Evolutionary conservation across 108 stramenopile genomes (phyloP).

Genomic region (Hondaea fermentalgiana): DNA sequence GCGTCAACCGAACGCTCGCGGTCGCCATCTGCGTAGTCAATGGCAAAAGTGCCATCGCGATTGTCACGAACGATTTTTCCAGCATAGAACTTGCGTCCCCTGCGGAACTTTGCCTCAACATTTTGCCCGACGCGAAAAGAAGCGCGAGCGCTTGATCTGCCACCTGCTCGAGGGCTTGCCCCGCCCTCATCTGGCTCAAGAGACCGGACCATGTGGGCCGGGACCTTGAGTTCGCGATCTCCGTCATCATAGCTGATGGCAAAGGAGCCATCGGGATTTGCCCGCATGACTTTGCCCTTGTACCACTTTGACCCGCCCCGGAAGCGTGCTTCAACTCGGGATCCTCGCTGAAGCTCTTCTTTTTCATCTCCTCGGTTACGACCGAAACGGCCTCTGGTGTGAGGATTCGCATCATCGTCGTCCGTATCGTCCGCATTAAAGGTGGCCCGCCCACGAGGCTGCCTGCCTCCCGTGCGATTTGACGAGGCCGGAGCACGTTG

Average conservation of each 20-base stretch:
- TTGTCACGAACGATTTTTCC: conserved; percentile 31
- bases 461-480: background rate
- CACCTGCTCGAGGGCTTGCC: background rate
- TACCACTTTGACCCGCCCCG: conserved; percentile 30
- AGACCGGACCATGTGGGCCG: background rate
- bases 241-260: conserved; percentile 45
- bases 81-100: conserved; percentile 24
- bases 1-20: background rate
- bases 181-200: background rate
- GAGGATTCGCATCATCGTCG: too few relatives aligned
- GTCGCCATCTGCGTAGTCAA: conserved; percentile 47
- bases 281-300: conserved; percentile 24
- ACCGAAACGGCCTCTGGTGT: too few relatives aligned
- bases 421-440: too few relatives aligned
- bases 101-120: background rate
- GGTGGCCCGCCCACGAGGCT: too few relatives aligned
- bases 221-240: conserved; percentile 20
- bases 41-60: conserved; percentile 34
- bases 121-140: background rate
- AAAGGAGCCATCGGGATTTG: conserved; percentile 33
- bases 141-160: background rate
- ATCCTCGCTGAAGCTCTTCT: conserved; percentile 21
- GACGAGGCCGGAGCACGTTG: background rate
- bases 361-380: background rate
- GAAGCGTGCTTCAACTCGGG: conserved; percentile 43